These are phyloP conservation scores for Malassezia arunalokei DNA, from an alignment of 1,284 basidiomycete species.

Conservation along the genomic window DNA sequence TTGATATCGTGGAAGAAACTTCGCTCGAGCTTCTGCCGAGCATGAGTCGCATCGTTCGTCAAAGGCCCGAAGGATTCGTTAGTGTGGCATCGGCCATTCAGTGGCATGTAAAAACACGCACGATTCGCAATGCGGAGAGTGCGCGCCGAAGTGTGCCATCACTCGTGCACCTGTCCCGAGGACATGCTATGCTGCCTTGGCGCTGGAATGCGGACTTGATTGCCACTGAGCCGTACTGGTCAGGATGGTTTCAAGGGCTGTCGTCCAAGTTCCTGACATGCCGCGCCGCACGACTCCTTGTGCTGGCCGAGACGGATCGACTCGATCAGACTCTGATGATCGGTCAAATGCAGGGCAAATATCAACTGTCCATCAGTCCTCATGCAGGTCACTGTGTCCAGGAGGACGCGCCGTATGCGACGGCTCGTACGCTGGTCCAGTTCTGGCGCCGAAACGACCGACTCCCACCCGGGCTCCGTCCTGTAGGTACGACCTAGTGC, in stretches of 20 bases:
- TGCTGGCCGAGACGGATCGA: slow-evolving; percentile 82
- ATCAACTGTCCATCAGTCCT: slow-evolving; percentile 76
- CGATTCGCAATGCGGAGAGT: slow-evolving; percentile 35
- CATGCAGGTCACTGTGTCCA: slow-evolving; percentile 87
- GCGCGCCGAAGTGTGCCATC: slow-evolving; percentile 39
- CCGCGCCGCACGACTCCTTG: slow-evolving; percentile 67
- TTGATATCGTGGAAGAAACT: slow-evolving; percentile 97
- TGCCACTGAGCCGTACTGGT: slow-evolving; percentile 79
- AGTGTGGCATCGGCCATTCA: slow-evolving; percentile 72
- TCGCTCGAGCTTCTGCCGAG: slow-evolving; percentile 78
- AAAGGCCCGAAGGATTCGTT: slow-evolving; percentile 70
- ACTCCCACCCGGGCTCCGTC: slow-evolving; percentile 21
- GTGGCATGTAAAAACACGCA: slow-evolving; percentile 64
- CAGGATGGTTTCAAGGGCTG: slow-evolving; percentile 79
- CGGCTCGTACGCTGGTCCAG: slow-evolving; percentile 68
- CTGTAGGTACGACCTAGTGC: slow-evolving; percentile 19
- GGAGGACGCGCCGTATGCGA: slow-evolving; percentile 49
- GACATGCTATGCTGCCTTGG: slow-evolving; percentile 15
- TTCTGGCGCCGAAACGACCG: slow-evolving; percentile 81
- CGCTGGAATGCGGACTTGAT: slow-evolving; percentile 74
- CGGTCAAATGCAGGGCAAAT: slow-evolving; percentile 88
- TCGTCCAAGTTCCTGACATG: slow-evolving; percentile 65
- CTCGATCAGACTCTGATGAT: slow-evolving; percentile 90
- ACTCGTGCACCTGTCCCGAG: slow-evolving; percentile 17
- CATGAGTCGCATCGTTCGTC: slow-evolving; percentile 77